Base-by-base conservation (phyloP, 179 eudicot genomes). In the Camellia oleifera region DNA sequence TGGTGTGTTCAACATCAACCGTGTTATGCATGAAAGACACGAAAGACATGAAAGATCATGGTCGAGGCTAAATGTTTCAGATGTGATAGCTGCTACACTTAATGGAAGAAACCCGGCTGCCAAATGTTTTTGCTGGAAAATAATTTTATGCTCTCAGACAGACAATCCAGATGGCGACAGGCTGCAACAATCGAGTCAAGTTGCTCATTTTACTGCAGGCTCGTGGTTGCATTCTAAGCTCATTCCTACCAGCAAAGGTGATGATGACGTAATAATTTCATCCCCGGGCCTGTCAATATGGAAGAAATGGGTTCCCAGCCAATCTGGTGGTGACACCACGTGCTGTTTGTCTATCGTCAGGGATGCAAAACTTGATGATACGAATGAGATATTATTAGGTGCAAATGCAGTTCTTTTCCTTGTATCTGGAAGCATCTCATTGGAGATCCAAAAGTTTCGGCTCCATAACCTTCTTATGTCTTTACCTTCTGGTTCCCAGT, bases 111-210 rank as follows among this genome's bases (percentile, higher is more conserved):
- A 88, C 79, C 80, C 86, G 12, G 83, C 81, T 78, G 82, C 94
- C 1, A 89, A 85, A 72, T 91, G 97, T 86, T 80, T 90, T 79
- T 91, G 98, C 86, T 96, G 99, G 99, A 96, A 96, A 87, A 72
- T 92, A 14, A 68, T 89, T 60, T 69, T 88, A 20, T 90, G 83
- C 81, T 88, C 91, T 77, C 82, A 85, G 81, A 75, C 65, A 42
- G 86, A 88, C 69, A 71, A 77, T 14, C 77, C 50, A 10, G 75
- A 60, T 12, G 44, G 72, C 64, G 69, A 82, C 70, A 77, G 56
- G 10, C 40, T 48, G 42, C 82, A 73, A 70, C 77, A 82, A 56
- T 74, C 64, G 45, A 76, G 62, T 67, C 77, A 86, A 53, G 73
- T 58, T 50, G 69, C 81, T 78, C 75, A 79, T 52, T 77, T 86